phyloP scores from a whole-genome alignment of 441 rosid genomes.

The Euphorbia corollata region DNA sequence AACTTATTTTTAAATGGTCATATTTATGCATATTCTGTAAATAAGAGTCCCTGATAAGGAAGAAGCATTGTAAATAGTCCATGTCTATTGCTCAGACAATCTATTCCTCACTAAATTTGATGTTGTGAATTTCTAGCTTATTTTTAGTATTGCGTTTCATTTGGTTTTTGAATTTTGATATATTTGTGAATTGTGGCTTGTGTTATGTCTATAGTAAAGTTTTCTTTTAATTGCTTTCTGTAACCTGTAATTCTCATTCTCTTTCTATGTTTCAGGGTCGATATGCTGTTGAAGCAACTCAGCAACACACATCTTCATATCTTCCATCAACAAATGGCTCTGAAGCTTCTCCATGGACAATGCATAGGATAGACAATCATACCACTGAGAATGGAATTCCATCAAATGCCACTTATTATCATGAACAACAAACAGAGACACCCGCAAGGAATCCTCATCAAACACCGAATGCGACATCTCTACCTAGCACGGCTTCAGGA shows the following conservation, averaged over 20 bases:
- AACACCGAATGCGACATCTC: slow-evolving; percentile 39
- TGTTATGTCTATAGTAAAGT: not conserved
- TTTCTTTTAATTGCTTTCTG: not conserved
- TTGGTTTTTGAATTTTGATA: not conserved
- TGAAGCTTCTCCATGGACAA: slow-evolving; percentile 52
- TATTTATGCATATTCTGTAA: not conserved
- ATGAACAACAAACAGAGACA: slow-evolving; percentile 51
- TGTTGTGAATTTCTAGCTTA: slow-evolving; percentile 4
- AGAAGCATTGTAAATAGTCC: not conserved
- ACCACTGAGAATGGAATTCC: slow-evolving; percentile 48
- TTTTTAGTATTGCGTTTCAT: not conserved
- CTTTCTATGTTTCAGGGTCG: slow-evolving; percentile 37
- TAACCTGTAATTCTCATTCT: not conserved
- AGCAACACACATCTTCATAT: slow-evolving; percentile 51
- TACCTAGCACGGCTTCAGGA: slow-evolving; percentile 50
- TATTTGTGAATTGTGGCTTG: too few relatives aligned
- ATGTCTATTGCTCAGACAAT: not conserved
- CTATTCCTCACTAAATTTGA: slow-evolving; percentile 3
- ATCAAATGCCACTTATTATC: slow-evolving; percentile 40
- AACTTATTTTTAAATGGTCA: slow-evolving; percentile 3
- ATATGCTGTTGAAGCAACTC: slow-evolving; percentile 53
- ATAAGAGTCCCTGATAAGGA: too few relatives aligned
- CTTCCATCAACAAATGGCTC: slow-evolving; percentile 45
- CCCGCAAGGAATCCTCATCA: slow-evolving; percentile 39
- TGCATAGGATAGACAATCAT: slow-evolving; percentile 45